These are phyloP conservation scores for Phanerochaete sordida DNA, from an alignment of 768 basidiomycete genomes.

Conservation along the genomic window DNA sequence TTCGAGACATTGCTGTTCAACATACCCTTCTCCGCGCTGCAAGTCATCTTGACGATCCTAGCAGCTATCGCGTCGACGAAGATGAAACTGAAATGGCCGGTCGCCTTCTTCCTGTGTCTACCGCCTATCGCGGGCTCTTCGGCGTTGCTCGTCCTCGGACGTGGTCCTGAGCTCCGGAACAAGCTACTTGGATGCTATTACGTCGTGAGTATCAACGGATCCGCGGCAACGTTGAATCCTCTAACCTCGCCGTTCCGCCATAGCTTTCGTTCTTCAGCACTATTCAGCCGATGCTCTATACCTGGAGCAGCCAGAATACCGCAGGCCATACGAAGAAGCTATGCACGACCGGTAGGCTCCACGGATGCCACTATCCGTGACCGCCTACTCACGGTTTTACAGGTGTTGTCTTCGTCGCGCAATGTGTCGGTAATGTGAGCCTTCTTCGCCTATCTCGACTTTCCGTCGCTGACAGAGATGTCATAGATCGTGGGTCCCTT, in stretches of 20 bases:
- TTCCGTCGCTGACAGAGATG: background rate
- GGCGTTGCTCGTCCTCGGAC: constrained; percentile 32
- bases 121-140: constrained; percentile 37
- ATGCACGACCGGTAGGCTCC: constrained; percentile 32
- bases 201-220: constrained; percentile 24
- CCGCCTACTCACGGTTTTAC: background rate
- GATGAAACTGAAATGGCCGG: constrained; percentile 38
- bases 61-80: constrained; percentile 34
- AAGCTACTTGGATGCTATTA: constrained; percentile 37
- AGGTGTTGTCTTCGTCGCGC: constrained; percentile 38
- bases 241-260: background rate
- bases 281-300: constrained; percentile 38
- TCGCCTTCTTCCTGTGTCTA: constrained; percentile 33
- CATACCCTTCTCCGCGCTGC: constrained; percentile 42
- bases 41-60: constrained; percentile 35
- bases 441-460: background rate
- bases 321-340: constrained; percentile 41
- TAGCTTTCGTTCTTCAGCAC: constrained; percentile 35
- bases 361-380: background rate
- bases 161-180: constrained; percentile 26
- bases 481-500: constrained; percentile 34
- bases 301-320: constrained; percentile 39
- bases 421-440: constrained; percentile 41
- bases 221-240: background rate
- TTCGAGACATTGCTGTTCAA: constrained; percentile 45